Conservation (phyloP, 2,329 filamentous ascomycete genomes). For the Camillea tinctor region DNA sequence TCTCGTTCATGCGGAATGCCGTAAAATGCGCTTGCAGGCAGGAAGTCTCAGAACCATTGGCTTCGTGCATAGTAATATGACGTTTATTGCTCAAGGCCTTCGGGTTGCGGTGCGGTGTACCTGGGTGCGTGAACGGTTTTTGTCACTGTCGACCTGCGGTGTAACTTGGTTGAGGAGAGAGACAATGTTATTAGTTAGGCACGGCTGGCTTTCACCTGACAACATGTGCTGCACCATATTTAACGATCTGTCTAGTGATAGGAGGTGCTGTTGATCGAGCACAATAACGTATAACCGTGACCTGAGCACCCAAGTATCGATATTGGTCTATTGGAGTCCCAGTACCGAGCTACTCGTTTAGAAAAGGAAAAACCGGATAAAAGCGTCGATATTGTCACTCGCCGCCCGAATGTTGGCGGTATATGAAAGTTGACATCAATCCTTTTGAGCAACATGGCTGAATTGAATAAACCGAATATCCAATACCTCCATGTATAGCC, state of each 20-base stretch:
- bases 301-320: background rate
- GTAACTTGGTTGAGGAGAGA: constrained; percentile 10
- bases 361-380: background rate
- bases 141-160: constrained; percentile 17
- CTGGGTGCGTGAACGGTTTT: constrained; percentile 16
- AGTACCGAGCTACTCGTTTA: background rate
- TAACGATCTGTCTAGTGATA: constrained; percentile 13
- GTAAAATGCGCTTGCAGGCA: constrained; percentile 6
- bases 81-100: constrained; percentile 15
- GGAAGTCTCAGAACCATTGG: constrained; percentile 19
- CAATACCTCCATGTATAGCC: too few species aligned
- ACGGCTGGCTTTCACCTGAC: constrained; percentile 14
- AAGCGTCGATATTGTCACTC: background rate
- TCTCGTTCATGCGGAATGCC: constrained; percentile 21
- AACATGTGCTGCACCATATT: constrained; percentile 1
- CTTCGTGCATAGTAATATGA: constrained; percentile 11
- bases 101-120: constrained; percentile 11
- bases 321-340: background rate
- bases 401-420: background rate
- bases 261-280: constrained; percentile 12
- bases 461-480: background rate
- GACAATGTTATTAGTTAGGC: constrained; percentile 15
- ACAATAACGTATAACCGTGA: background rate
- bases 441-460: background rate
- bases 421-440: background rate